These are phyloP conservation scores for Aspergillus viridinutans DNA, from an alignment of 2,329 filamentous ascomycete genomes.

Conservation along the genomic window DNA sequence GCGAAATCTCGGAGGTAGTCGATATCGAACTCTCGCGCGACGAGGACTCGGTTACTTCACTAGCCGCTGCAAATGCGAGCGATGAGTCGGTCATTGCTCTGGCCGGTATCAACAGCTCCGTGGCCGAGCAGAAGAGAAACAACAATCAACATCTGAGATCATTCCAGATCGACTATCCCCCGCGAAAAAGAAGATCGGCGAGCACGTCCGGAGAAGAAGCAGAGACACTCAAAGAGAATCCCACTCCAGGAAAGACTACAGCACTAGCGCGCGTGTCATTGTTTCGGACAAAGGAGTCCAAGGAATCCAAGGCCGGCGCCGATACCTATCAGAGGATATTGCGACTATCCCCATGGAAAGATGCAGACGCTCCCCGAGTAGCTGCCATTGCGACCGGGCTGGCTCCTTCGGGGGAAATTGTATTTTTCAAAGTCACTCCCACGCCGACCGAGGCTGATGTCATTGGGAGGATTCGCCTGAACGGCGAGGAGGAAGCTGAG, in stretches of 20 bases:
- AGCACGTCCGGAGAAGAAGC: slow-evolving; percentile 9
- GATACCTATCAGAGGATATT: slow-evolving; percentile 59
- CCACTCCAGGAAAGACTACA: slow-evolving; percentile 32
- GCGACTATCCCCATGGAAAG: slow-evolving; percentile 53
- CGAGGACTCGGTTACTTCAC: slow-evolving; percentile 84
- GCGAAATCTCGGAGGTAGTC: slow-evolving; percentile 60
- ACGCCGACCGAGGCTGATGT: slow-evolving; percentile 50
- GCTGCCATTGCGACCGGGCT: slow-evolving; percentile 77
- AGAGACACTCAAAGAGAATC: slow-evolving; percentile 24
- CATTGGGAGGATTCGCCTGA: slow-evolving; percentile 50
- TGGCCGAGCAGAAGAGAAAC: slow-evolving; percentile 65
- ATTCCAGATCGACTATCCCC: slow-evolving; percentile 60
- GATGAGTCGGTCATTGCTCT: slow-evolving; percentile 54
- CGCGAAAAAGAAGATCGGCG: slow-evolving; percentile 34
- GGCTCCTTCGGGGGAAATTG: slow-evolving; percentile 70
- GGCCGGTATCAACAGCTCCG: slow-evolving; percentile 80
- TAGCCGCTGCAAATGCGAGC: slow-evolving; percentile 64
- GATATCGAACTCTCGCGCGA: slow-evolving; percentile 75
- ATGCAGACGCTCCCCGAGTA: slow-evolving; percentile 56
- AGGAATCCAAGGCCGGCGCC: slow-evolving; percentile 27
- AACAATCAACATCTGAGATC: slow-evolving; percentile 81
- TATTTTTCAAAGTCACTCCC: slow-evolving; percentile 67
- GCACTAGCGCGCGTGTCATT: slow-evolving; percentile 49
- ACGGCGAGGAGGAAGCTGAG: slow-evolving; percentile 49
- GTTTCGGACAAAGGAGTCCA: slow-evolving; percentile 41